A percentile compares a stretch with the other conserved stretches of the same genome.
phyloP scores from a whole-genome alignment of 2,329 filamentous ascomycete species.

The Diaporthe aspalathi region DNA sequence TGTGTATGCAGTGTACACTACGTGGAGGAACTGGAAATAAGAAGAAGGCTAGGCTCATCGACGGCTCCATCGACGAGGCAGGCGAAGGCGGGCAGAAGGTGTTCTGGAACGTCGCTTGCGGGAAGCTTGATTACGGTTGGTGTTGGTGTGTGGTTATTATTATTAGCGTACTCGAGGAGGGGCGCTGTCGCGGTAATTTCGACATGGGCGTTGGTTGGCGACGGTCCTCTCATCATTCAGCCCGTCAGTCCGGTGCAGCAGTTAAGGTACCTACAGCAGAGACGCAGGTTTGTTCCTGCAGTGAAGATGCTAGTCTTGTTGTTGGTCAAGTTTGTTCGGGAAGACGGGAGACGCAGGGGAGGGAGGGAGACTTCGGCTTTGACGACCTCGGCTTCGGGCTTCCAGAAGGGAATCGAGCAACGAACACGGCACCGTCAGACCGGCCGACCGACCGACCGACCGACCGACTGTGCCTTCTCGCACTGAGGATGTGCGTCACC shows the following conservation, averaged over 20 bases:
- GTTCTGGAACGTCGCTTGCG: slow-evolving; percentile 29
- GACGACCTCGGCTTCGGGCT: too few species aligned
- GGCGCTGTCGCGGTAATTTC: not conserved
- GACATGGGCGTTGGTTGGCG: slow-evolving; percentile 3
- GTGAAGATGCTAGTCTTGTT: not conserved
- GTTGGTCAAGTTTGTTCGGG: not conserved
- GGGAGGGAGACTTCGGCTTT: too few species aligned
- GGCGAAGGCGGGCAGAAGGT: not conserved
- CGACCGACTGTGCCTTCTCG: too few species aligned
- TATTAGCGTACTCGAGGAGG: not conserved
- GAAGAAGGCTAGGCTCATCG: slow-evolving; percentile 19
- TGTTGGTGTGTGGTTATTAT: not conserved
- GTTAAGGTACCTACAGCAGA: not conserved
- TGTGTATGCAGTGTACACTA: too few species aligned
- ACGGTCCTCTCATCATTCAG: too few species aligned
- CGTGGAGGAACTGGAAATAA: slow-evolving; percentile 1
- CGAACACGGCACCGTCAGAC: not conserved
- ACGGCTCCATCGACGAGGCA: not conserved
- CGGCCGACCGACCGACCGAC: not conserved
- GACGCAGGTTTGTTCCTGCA: not conserved
- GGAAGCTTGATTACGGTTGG: slow-evolving; percentile 27
- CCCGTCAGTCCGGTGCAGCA: not conserved
- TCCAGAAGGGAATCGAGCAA: not conserved
- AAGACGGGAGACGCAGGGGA: too few species aligned
- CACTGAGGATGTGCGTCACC: slow-evolving; percentile 7